Percentiles rank a stretch among this genome's conserved stretches.
Evolutionary conservation across 208 protist species (phyloP).

Genomic region (Balamuthia mandrillaris): DNA sequence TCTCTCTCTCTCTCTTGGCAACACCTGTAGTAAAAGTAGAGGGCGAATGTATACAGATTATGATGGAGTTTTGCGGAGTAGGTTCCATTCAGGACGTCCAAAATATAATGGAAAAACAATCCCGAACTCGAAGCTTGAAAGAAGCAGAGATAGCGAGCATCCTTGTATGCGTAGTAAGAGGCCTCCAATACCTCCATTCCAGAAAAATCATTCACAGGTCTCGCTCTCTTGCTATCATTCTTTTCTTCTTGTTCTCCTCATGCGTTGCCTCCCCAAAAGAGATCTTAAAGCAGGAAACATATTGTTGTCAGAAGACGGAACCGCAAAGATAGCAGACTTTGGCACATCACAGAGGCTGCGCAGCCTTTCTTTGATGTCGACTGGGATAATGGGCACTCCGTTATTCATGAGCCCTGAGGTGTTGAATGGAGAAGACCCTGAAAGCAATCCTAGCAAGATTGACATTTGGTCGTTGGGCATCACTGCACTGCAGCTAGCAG

Average conservation of each 20-base stretch:
- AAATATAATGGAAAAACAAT: background rate
- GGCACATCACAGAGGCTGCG: background rate
- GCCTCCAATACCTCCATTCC: conserved; percentile 7
- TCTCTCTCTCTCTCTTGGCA: too few species aligned
- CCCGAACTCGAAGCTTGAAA: background rate
- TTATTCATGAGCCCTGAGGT: conserved; percentile 35
- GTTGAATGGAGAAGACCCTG: background rate
- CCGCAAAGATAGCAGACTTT: conserved; percentile 4
- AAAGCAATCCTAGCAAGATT: background rate
- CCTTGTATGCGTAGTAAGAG: conserved; percentile 1
- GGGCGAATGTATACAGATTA: background rate
- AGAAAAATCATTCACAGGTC: conserved; percentile 22
- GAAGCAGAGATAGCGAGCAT: conserved; percentile 20
- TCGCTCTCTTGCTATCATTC: background rate
- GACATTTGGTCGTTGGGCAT: conserved; percentile 24
- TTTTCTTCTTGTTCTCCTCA: background rate
- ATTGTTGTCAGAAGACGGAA: background rate
- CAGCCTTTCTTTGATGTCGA: background rate
- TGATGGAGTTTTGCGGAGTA: conserved; percentile 24
- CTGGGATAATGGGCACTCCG: background rate
- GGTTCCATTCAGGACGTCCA: conserved; percentile 7
- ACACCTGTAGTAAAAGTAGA: background rate
- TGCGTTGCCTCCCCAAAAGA: background rate
- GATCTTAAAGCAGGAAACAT: conserved; percentile 34
- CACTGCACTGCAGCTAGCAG: conserved; percentile 18